Conservation (phyloP, 1,139 yeast species). For the Eremothecium cymbalariae region DNA sequence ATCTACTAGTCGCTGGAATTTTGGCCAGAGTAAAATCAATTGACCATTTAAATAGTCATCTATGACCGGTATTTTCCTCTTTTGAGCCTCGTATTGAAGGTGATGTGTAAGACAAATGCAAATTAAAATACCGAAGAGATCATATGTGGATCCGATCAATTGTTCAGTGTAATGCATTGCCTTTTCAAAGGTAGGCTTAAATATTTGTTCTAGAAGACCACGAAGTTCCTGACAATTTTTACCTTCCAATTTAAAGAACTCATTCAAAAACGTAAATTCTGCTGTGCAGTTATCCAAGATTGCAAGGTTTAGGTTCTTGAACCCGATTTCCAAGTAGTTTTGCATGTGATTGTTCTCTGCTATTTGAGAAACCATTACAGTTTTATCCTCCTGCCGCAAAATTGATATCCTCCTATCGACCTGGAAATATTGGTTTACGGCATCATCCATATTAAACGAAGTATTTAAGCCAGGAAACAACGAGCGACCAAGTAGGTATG, state of each 20-base stretch:
- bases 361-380: constrained; percentile 74
- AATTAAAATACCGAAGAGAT: constrained; percentile 71
- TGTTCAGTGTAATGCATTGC: constrained; percentile 47
- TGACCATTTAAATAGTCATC: constrained; percentile 68
- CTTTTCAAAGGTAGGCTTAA: constrained; percentile 44
- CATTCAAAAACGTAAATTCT: constrained; percentile 66
- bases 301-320: constrained; percentile 66
- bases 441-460: constrained; percentile 17
- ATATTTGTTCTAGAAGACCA: constrained; percentile 41
- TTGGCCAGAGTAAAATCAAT: constrained; percentile 72
- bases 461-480: constrained; percentile 8
- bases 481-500: constrained; percentile 19
- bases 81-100: constrained; percentile 54
- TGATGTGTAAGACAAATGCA: constrained; percentile 65
- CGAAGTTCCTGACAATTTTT: constrained; percentile 34
- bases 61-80: constrained; percentile 59
- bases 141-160: constrained; percentile 48
- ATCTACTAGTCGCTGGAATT: constrained; percentile 69
- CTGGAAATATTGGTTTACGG: constrained; percentile 41
- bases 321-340: constrained; percentile 66
- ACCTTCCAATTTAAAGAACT: constrained; percentile 48
- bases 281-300: constrained; percentile 68
- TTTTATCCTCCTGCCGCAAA: constrained; percentile 45
- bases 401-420: constrained; percentile 52
- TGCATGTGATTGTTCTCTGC: constrained; percentile 68